These are phyloP conservation scores for Zygotorulaspora sp. DNA, from an alignment of 805 yeast genomes.

Conservation along the genomic window DNA sequence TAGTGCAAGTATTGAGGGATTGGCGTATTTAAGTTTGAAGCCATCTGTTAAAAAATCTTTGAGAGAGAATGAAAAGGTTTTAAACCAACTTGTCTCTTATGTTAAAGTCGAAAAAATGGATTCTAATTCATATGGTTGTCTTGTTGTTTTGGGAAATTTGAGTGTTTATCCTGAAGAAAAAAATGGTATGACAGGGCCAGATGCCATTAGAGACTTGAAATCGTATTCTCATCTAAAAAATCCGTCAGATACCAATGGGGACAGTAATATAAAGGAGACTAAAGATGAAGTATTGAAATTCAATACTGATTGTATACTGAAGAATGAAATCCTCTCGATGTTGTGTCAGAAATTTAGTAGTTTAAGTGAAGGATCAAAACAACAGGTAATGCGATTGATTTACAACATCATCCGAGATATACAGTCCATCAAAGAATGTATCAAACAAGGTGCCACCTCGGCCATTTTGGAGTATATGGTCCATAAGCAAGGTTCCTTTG, in stretches of 20 bases:
- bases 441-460: slow-evolving; percentile 46
- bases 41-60: slow-evolving; percentile 35
- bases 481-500: slow-evolving; percentile 13
- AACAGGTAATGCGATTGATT: slow-evolving; percentile 33
- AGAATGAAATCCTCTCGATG: slow-evolving; percentile 21
- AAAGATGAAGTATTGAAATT: slow-evolving; percentile 22
- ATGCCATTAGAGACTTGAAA: slow-evolving; percentile 29
- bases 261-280: slow-evolving; percentile 13
- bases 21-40: slow-evolving; percentile 48
- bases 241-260: slow-evolving; percentile 17
- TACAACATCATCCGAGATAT: slow-evolving; percentile 31
- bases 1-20: slow-evolving; percentile 40
- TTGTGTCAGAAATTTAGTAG: slow-evolving; percentile 13
- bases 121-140: slow-evolving; percentile 32
- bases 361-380: slow-evolving; percentile 25
- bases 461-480: slow-evolving; percentile 38
- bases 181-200: slow-evolving; percentile 14
- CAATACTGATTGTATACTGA: slow-evolving; percentile 20
- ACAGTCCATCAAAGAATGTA: slow-evolving; percentile 30
- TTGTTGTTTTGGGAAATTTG: slow-evolving; percentile 36
- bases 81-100: slow-evolving; percentile 31
- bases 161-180: slow-evolving; percentile 22
- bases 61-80: slow-evolving; percentile 37
- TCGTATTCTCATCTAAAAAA: slow-evolving; percentile 33
- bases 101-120: slow-evolving; percentile 17